Base-by-base conservation (phyloP, 2,329 filamentous ascomycete genomes). In the Verticillium klebahnii region DNA sequence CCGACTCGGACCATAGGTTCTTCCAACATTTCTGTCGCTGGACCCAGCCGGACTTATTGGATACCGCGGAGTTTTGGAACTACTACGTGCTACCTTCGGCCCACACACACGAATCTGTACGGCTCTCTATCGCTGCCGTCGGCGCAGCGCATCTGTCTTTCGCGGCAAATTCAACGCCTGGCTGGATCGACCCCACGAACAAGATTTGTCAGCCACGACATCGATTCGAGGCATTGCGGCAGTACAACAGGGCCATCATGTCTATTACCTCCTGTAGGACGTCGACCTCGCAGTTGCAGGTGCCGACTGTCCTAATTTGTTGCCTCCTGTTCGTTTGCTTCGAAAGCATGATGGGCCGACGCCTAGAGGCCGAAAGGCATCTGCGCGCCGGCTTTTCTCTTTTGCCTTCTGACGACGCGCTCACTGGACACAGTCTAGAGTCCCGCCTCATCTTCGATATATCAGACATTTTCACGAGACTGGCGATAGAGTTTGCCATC, bases 231-330 rank as follows among this genome's bases (percentile, higher is more conserved):
- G 34, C 34, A 36, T 36, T 36, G 34, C 9, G 34, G 2, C 62
- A 68, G 52, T 68, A 68, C 31, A 67, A 67, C 58, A 68, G 65
- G 8, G 66, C 67, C 34, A 68, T 68, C 34, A 36, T 36, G 9
- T 36, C 34, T 14, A 36, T 36, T 36, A 36, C 14, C 14, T 36
- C 34, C 14, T 11, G 14, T 14, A 36, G 14, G 14, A 36, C 34
- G 14, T 36, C 34, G 34, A 36, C 1, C 11, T 36, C 34, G 34
- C 9, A 36, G 9, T 11, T 36, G 7, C 34, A 14, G 34, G 34
- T 36, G 9, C 34, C 34, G 9, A 36, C 34, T 36, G 34, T 36
- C 34, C 34, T 36, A 5, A 36, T 36, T 14, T 36, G 34, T 14
- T 36, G 34, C 34, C 7, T 36, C 5, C 14, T 36, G 34, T 36